phyloP scores from a whole-genome alignment of 192 early-diverging fungal species.

The Coemansia umbellata region DNA sequence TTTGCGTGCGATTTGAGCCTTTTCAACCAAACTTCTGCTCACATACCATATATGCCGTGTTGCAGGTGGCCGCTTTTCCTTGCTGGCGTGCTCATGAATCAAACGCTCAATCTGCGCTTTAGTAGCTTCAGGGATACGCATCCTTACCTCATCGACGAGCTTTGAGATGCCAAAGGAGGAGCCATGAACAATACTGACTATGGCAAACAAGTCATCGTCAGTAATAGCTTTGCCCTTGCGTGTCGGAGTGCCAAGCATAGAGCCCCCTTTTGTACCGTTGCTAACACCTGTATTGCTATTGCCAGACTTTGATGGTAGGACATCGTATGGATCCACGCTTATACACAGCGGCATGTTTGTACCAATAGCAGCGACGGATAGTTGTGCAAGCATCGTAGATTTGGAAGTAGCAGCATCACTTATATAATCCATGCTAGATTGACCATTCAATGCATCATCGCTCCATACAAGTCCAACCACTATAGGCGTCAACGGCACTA shows the following conservation, averaged over 20 bases:
- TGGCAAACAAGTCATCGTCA: conserved; percentile 16
- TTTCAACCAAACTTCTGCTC: conserved; percentile 20
- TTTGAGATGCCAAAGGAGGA: conserved; percentile 29
- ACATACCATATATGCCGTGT: conserved; percentile 43
- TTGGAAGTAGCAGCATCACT: not conserved
- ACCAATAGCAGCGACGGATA: conserved; percentile 11
- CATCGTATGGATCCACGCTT: conserved; percentile 13
- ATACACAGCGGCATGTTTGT: conserved; percentile 14
- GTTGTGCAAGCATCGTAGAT: not conserved
- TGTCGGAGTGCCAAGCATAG: not conserved
- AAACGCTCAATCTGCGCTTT: conserved; percentile 48
- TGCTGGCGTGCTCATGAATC: conserved; percentile 41
- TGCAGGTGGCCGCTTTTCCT: conserved; percentile 40
- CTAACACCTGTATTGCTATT: too few species aligned
- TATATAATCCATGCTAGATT: not conserved
- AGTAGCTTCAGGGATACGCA: conserved; percentile 18
- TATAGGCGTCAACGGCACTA: conserved; percentile 33
- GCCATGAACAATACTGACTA: conserved; percentile 38
- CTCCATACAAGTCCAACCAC: conserved; percentile 25
- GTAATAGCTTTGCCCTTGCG: conserved; percentile 22
- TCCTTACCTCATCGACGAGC: conserved; percentile 36
- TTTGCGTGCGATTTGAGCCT: conserved; percentile 1
- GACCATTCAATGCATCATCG: not conserved
- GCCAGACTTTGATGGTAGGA: not conserved
- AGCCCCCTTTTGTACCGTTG: not conserved